Conservation (phyloP, 2,329 filamentous ascomycete species). For the Colletotrichum lupini region DNA sequence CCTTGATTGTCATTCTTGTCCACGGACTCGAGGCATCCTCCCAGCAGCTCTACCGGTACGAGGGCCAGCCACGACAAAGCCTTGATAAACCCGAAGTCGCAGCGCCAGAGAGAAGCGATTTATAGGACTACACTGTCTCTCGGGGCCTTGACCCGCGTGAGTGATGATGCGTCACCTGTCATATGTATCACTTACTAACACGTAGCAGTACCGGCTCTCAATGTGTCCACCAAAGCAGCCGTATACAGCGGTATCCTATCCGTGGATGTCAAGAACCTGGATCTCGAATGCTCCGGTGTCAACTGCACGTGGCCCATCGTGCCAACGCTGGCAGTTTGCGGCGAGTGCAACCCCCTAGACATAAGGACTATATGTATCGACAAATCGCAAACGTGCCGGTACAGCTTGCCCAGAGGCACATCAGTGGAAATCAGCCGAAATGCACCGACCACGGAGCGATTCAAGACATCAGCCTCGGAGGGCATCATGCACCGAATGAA, state of each 20-base stretch:
- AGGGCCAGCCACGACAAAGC: constrained; percentile 41
- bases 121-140: constrained; percentile 46
- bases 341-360: constrained; percentile 41
- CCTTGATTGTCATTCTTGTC: constrained; percentile 47
- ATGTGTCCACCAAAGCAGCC: constrained; percentile 50
- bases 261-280: constrained; percentile 40
- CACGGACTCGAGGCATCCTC: constrained; percentile 53
- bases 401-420: constrained; percentile 43
- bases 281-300: constrained; percentile 43
- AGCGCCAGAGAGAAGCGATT: constrained; percentile 46
- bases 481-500: constrained; percentile 31
- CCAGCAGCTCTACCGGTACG: constrained; percentile 50
- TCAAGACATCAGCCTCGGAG: constrained; percentile 42
- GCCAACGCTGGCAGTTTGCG: constrained; percentile 50
- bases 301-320: constrained; percentile 51
- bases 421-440: constrained; percentile 39
- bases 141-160: constrained; percentile 34
- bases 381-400: constrained; percentile 41
- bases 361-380: constrained; percentile 38
- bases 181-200: not conserved
- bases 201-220: constrained; percentile 37
- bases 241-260: constrained; percentile 51
- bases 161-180: not conserved
- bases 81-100: constrained; percentile 37
- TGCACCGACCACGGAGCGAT: constrained; percentile 40